Evolutionary conservation across 192 early-diverging fungal species (phyloP).

Genomic region (Umbelopsis ramanniana): DNA sequence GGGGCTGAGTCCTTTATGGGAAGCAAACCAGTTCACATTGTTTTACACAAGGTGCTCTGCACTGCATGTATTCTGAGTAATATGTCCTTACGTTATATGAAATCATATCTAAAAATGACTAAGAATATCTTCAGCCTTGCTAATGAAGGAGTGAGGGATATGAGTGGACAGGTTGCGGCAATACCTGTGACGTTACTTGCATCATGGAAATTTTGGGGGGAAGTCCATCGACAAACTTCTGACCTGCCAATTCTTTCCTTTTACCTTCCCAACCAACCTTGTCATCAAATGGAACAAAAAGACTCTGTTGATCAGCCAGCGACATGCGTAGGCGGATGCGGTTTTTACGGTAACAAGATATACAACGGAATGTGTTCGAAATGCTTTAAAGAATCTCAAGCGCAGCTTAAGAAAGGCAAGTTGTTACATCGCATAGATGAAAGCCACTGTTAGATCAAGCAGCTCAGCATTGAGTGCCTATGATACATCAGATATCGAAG

Average conservation of each 20-base stretch:
- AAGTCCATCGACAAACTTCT: not conserved
- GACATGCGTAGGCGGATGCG: constrained; percentile 72
- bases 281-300: constrained; percentile 67
- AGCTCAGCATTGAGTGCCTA: not conserved
- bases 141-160: no score
- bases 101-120: no score
- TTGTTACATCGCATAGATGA: not conserved
- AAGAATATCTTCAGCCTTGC: no score
- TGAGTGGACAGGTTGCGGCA: no score
- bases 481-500: no score
- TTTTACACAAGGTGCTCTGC: no score
- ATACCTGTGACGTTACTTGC: no score
- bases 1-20: no score
- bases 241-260: not conserved
- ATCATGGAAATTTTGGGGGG: not conserved
- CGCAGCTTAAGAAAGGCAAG: constrained; percentile 37
- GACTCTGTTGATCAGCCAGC: constrained; percentile 58
- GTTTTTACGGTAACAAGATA: constrained; percentile 73
- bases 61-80: no score
- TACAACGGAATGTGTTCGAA: constrained; percentile 80
- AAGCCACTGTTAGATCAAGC: not conserved
- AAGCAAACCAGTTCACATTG: no score
- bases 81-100: no score
- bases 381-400: constrained; percentile 70
- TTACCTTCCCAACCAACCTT: not conserved